Evolutionary conservation across 208 protist genomes (phyloP).

Genomic region (Trypanosoma scelopori): DNA sequence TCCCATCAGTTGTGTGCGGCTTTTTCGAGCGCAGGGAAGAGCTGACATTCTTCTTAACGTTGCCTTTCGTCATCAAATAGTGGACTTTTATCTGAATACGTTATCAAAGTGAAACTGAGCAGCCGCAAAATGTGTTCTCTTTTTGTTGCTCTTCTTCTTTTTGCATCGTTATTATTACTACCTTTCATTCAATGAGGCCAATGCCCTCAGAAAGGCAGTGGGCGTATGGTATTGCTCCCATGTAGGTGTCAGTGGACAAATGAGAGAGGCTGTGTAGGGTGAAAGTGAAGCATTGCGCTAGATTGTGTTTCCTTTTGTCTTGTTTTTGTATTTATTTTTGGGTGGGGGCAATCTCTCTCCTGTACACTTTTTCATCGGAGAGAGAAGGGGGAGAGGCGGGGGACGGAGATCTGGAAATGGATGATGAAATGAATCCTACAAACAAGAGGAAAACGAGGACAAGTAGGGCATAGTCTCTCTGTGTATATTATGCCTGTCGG

Average conservation of each 20-base stretch:
- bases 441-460: no score
- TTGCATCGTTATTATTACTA: neutral
- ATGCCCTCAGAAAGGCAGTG: neutral
- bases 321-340: neutral
- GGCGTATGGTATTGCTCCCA: neutral
- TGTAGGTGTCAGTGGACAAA: neutral
- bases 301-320: neutral
- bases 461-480: neutral
- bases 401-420: neutral
- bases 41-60: constrained; percentile 75
- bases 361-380: no score
- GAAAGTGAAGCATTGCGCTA: neutral
- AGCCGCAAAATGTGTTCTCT: no score
- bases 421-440: neutral
- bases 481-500: neutral
- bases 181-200: neutral
- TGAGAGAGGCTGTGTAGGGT: neutral
- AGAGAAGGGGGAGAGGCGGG: no score
- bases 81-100: constrained; percentile 78
- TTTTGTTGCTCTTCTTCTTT: neutral
- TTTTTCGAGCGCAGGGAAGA: constrained; percentile 58
- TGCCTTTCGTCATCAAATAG: constrained; percentile 77
- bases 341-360: no score
- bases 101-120: constrained; percentile 21
- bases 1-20: constrained; percentile 51